Percentiles rank a stretch among this genome's conserved stretches.
Conservation (phyloP, 2,329 filamentous ascomycete genomes). For the Arthrobotrys megalospora region DNA sequence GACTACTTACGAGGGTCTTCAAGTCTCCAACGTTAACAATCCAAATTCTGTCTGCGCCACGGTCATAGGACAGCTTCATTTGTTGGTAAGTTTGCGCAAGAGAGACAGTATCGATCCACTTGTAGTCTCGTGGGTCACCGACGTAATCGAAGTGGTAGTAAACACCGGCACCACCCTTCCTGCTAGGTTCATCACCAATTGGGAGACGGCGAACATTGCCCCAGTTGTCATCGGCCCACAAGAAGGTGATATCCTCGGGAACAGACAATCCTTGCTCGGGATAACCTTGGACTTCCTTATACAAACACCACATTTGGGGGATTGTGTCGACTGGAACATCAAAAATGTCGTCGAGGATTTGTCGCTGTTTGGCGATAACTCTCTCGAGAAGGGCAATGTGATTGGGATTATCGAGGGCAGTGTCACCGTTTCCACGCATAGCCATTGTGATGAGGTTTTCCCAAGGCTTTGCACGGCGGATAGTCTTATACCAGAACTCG, state of each 20-base stretch:
- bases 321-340: constrained; percentile 71
- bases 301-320: constrained; percentile 81
- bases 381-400: constrained; percentile 76
- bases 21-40: constrained; percentile 78
- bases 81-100: constrained; percentile 77
- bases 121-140: constrained; percentile 74
- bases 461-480: constrained; percentile 76
- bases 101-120: constrained; percentile 78
- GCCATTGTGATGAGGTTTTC: constrained; percentile 77
- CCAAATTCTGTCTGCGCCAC: constrained; percentile 76
- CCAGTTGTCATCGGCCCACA: constrained; percentile 80
- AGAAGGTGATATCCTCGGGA: constrained; percentile 77
- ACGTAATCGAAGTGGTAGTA: constrained; percentile 77
- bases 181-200: constrained; percentile 73
- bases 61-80: constrained; percentile 75
- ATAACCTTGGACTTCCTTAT: constrained; percentile 80
- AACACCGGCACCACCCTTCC: constrained; percentile 76
- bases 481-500: constrained; percentile 78
- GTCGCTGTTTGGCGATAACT: constrained; percentile 75
- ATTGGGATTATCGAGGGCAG: constrained; percentile 72
- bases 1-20: constrained; percentile 72
- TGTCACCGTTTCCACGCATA: constrained; percentile 81
- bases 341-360: constrained; percentile 74
- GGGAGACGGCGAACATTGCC: constrained; percentile 77
- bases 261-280: constrained; percentile 76